These are phyloP conservation scores for Talaromyces marneffei DNA, from an alignment of 2,329 filamentous ascomycete genomes.

Conservation along the genomic window DNA sequence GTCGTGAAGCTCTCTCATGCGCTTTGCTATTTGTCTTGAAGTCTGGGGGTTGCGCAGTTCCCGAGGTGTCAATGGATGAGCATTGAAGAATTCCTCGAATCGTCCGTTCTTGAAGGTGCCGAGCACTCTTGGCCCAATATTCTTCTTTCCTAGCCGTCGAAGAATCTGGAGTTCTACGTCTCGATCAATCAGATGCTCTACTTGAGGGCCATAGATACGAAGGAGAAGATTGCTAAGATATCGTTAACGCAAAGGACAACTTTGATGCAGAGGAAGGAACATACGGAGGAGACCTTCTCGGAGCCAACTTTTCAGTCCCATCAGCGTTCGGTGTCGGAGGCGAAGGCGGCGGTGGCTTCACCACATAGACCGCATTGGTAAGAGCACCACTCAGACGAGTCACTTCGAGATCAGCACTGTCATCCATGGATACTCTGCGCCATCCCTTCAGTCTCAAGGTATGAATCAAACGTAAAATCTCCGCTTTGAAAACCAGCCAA, in stretches of 20 bases:
- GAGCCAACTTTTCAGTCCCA: conserved; percentile 30
- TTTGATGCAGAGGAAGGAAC: conserved; percentile 23
- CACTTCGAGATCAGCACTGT: conserved; percentile 40
- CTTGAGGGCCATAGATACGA: conserved; percentile 89
- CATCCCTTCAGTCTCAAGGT: conserved; percentile 87
- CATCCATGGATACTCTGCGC: conserved; percentile 64
- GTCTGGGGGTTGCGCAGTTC: conserved; percentile 77
- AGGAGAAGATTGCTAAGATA: conserved; percentile 67
- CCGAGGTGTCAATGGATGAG: conserved; percentile 67
- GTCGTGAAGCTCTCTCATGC: conserved; percentile 92
- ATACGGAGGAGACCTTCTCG: conserved; percentile 50
- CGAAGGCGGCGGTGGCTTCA: conserved; percentile 68
- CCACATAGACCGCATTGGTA: conserved; percentile 95
- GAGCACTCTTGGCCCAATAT: conserved; percentile 82
- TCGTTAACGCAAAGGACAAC: neutral
- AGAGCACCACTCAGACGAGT: conserved; percentile 69
- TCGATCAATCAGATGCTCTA: conserved; percentile 91
- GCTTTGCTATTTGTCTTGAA: conserved; percentile 88
- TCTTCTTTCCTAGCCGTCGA: conserved; percentile 78
- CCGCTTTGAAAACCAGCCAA: conserved; percentile 84
- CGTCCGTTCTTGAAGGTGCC: conserved; percentile 92
- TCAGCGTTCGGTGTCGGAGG: conserved; percentile 38
- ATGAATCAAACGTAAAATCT: conserved; percentile 83
- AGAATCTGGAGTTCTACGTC: conserved; percentile 85
- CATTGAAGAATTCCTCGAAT: conserved; percentile 91